Evolutionary conservation across 73 alveolate genomes (phyloP), one percentile per base, ranked within the genome.

Genomic region (Tetrahymena thermophila): DNA sequence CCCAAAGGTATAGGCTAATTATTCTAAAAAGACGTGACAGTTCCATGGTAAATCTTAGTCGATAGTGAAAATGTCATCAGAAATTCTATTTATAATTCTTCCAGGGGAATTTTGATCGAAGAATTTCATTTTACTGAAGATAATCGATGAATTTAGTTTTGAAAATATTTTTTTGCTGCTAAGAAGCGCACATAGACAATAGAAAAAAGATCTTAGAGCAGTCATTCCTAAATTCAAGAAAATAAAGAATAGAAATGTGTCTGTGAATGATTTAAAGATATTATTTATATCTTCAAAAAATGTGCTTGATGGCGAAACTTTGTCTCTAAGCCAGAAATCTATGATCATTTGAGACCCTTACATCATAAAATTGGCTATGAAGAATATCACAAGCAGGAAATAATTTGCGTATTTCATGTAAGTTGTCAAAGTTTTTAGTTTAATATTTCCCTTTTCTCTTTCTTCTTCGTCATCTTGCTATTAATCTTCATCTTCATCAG

Each of bases 391-490:
- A 1, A 94, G 38, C n/a, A 94, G 31, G 34, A 42, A 50, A 19
- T 56, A 94, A 16, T 94, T 35, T 95, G 85, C 85, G 42, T 43
- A 44, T 35, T 71, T 43, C 21, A 94, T 3, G 40, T 85, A 94
- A 40, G 93, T 44, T 25, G 25, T n/a, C 10, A 94, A 71, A 94
- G 96, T 94, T 31, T 94, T 93, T 42, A 85, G 35, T 3, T 94
- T 95, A 23, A 96, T 96, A 35, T 35, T 93, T 31, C 96, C 97
- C 31, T 25, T 31, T 93, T 95, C 96, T 83, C 96, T 95, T 35
- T 96, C 97, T 96, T 96, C 98, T 10, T 96, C 98, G 9, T 95
- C 95, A 28, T 19, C 56, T 38, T 95, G 44, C 35, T 93, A 23
- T 35, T 34, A 43, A 31, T 95, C 58, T n/a, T 28, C 42, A 34